A percentile compares a stretch with the other conserved stretches of the same genome.
Evolutionary conservation across 2,329 filamentous ascomycete species (phyloP).

Genomic region (Geosmithia morbida): DNA sequence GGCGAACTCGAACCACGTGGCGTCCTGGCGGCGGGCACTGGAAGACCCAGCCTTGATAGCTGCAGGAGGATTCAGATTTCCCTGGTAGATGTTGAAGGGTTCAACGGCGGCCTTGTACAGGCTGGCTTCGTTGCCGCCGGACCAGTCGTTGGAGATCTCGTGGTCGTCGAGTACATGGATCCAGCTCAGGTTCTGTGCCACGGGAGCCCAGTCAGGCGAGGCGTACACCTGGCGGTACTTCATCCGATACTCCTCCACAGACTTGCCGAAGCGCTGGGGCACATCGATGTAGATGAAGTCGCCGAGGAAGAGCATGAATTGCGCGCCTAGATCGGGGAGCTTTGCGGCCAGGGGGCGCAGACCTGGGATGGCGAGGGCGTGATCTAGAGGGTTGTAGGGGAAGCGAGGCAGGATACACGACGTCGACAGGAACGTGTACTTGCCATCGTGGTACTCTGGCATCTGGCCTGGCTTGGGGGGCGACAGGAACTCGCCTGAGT

Average conservation of each 20-base stretch:
- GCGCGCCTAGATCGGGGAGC: conserved; percentile 56
- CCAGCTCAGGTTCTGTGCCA: conserved; percentile 77
- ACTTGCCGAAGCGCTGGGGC: conserved; percentile 60
- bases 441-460: conserved; percentile 44
- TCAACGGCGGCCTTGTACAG: conserved; percentile 69
- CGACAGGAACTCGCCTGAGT: conserved; percentile 67
- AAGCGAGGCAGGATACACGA: conserved; percentile 88
- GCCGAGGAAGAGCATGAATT: conserved; percentile 71
- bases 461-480: conserved; percentile 56
- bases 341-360: conserved; percentile 62
- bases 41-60: conserved; percentile 22
- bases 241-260: conserved; percentile 63
- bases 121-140: conserved; percentile 56
- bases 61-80: conserved; percentile 64
- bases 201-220: conserved; percentile 75
- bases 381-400: conserved; percentile 73
- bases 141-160: conserved; percentile 93
- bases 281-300: conserved; percentile 91
- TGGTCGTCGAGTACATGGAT: conserved; percentile 95
- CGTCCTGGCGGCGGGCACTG: conserved; percentile 27
- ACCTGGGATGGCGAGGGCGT: conserved; percentile 70
- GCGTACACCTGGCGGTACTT: conserved; percentile 95
- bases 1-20: conserved; percentile 79
- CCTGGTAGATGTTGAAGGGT: conserved; percentile 79
- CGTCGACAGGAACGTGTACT: conserved; percentile 81